phyloP scores from a whole-genome alignment of 73 alveolate genomes.

The Paramecium caudatum region DNA sequence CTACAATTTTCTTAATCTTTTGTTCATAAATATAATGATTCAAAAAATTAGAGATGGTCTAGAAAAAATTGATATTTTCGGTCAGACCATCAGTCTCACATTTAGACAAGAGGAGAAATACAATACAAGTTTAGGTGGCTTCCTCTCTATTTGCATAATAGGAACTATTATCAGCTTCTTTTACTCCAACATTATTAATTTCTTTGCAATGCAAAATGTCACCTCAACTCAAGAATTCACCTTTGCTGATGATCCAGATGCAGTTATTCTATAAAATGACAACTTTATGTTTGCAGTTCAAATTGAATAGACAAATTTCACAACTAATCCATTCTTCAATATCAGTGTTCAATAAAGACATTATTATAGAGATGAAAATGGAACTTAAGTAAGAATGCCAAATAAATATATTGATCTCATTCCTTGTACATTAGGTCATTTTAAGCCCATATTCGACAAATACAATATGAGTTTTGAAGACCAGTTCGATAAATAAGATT shows the following conservation, averaged over 20 bases:
- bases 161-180: constrained; percentile 54
- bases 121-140: constrained; percentile 53
- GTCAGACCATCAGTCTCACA: neutral
- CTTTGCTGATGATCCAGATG: neutral
- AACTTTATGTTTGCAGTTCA: constrained; percentile 72
- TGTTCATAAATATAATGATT: no score
- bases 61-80: constrained; percentile 34
- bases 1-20: no score
- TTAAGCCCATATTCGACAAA: neutral
- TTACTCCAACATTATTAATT: constrained; percentile 2
- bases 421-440: constrained; percentile 69
- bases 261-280: neutral
- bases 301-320: constrained; percentile 65
- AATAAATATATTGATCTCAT: constrained; percentile 51
- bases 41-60: neutral
- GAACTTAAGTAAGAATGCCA: constrained; percentile 21
- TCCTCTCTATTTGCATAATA: constrained; percentile 20
- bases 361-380: constrained; percentile 46
- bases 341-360: constrained; percentile 65
- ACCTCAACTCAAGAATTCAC: constrained; percentile 33
- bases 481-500: neutral
- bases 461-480: constrained; percentile 44
- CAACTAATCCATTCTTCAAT: constrained; percentile 66
- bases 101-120: constrained; percentile 35
- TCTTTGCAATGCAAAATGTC: constrained; percentile 22